Evolutionary conservation across 257 asterid species (phyloP), one percentile per base, ranked within the genome.

Genomic region (Linderniella brevidens): DNA sequence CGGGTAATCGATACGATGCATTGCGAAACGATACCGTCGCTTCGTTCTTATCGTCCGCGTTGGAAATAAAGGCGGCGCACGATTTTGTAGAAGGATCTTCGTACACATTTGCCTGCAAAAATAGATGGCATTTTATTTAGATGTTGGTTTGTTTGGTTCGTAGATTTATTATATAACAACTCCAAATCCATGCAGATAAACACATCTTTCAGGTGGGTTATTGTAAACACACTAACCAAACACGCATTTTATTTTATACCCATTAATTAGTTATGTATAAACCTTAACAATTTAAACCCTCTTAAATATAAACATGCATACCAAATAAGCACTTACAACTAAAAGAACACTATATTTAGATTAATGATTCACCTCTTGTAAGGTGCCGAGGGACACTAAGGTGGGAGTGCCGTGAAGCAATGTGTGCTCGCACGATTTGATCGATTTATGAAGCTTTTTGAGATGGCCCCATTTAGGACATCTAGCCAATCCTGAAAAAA

Each of bases 401-500:
- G 52, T 64, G 29, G 78, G 63, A 40, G 76, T 64, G 50, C 72
- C 82, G 48, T 69, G 70, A 56, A 86, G 78, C 75, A 83, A 54
- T 45, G 67, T 67, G 53, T 64, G 71, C 72, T 82, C 92, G 55
- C 82, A 82, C 67, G 61, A 64, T 63, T 79, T 79, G 61, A 86
- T 75, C 46, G 88, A 86, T 65, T 60, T 71, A 56, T 86, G 97
- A 65, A 82, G 97, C 53, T 82, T 92, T 72, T 69, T 79, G 57
- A 86, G 94, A 63, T 86, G 94, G 38, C 92, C 87, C 97, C 97
- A 86, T 56, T 86, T 86, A 17, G 97, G 97, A 62, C 58, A 62
- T 61, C 93, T 68, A 57, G 93, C 76, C 64, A 86, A 53, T 48
- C 96, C 96, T 86, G 76, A 49, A 73, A 68, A 55, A 35, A 18